A percentile compares a stretch with the other conserved stretches of the same genome.
These are phyloP conservation scores for Puya raimondii DNA, from an alignment of 176 grass and related monocot species.

Conservation along the genomic window DNA sequence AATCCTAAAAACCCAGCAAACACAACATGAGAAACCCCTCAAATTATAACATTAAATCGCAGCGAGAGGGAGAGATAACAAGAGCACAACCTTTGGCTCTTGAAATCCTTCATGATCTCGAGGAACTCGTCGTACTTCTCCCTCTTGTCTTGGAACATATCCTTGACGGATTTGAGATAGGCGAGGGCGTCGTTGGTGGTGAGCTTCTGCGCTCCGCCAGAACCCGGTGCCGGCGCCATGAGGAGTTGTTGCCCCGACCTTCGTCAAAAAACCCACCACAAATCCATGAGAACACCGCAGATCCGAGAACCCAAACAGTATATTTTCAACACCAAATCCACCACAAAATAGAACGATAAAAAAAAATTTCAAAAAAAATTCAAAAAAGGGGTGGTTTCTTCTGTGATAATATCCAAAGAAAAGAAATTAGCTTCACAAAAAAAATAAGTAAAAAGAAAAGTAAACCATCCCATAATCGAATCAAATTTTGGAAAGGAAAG, in stretches of 20 bases:
- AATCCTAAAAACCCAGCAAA: slow-evolving; percentile 42
- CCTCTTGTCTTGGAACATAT: slow-evolving; percentile 95
- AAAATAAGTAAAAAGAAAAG: background rate
- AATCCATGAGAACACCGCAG: slow-evolving; percentile 8
- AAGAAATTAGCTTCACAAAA: slow-evolving; percentile 1
- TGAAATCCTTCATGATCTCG: slow-evolving; percentile 99
- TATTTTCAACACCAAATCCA: background rate
- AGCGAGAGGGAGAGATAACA: background rate
- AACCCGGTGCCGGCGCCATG: slow-evolving; percentile 32
- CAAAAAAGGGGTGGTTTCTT: too few species aligned
- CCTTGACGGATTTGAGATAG: slow-evolving; percentile 89
- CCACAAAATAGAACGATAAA: background rate
- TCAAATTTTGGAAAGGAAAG: background rate
- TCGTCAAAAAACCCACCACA: slow-evolving; percentile 1
- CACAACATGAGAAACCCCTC: background rate
- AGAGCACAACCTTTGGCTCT: slow-evolving; percentile 72
- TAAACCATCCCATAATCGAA: too few species aligned
- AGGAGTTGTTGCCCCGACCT: slow-evolving; percentile 43
- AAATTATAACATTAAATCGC: background rate
- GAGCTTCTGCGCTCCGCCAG: slow-evolving; percentile 41
- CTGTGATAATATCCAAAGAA: background rate
- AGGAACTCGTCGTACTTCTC: slow-evolving; percentile 99
- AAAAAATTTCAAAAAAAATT: background rate
- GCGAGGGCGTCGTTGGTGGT: slow-evolving; percentile 89
- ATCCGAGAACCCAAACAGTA: background rate